These are phyloP conservation scores for Colletotrichum higginsianum DNA, from an alignment of 2,329 filamentous ascomycete genomes.

Conservation along the genomic window DNA sequence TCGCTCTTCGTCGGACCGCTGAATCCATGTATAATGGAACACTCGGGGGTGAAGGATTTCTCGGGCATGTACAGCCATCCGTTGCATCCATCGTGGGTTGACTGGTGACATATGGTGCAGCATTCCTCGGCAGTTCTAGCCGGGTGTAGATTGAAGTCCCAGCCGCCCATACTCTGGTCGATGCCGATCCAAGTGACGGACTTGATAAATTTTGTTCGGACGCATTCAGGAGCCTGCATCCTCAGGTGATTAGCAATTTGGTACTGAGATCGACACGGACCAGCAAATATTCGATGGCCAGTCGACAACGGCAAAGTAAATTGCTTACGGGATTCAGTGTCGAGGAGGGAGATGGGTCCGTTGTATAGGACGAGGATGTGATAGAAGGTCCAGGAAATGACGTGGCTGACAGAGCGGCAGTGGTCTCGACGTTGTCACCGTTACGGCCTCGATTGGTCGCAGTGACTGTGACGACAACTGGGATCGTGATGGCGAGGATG, in stretches of 20 bases:
- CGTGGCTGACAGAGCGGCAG: neutral
- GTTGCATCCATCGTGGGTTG: conserved; percentile 40
- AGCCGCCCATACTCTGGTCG: conserved; percentile 11
- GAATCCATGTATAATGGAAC: conserved; percentile 42
- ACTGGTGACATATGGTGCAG: conserved; percentile 39
- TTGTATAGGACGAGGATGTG: neutral
- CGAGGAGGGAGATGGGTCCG: conserved; percentile 2
- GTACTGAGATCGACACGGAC: neutral
- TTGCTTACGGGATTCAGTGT: conserved; percentile 12
- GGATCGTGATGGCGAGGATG: neutral
- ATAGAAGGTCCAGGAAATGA: neutral
- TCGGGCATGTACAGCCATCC: conserved; percentile 41
- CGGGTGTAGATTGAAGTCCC: conserved; percentile 36
- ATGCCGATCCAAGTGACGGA: conserved; percentile 43
- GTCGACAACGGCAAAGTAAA: neutral
- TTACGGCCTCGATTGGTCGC: neutral
- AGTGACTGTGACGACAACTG: neutral
- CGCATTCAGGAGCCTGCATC: conserved; percentile 27
- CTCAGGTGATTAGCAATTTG: neutral
- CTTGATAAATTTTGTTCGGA: conserved; percentile 23
- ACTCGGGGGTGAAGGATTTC: conserved; percentile 24
- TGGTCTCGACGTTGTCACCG: neutral
- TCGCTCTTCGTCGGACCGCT: conserved; percentile 27
- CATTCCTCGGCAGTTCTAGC: conserved; percentile 38
- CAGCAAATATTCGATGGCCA: neutral